These are phyloP conservation scores for Yamadazyma sp. DNA, from an alignment of 1,139 yeast genomes.

Conservation along the genomic window DNA sequence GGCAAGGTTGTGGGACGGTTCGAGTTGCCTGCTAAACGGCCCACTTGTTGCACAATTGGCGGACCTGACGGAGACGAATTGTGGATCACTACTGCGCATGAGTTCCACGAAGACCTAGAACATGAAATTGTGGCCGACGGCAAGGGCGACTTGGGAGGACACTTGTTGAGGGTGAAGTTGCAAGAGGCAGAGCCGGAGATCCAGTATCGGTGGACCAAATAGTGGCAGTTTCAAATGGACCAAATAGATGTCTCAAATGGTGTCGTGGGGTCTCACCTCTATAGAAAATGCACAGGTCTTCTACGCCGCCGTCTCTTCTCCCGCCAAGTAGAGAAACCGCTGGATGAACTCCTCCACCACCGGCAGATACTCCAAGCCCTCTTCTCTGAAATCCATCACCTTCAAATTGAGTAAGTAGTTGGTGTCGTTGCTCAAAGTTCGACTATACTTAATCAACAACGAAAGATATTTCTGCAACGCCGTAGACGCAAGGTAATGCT, in stretches of 20 bases:
- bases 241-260: no score
- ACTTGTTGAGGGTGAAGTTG: slow-evolving; percentile 28
- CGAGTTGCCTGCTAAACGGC: slow-evolving; percentile 58
- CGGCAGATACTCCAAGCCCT: slow-evolving; percentile 65
- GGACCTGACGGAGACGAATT: slow-evolving; percentile 60
- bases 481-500: slow-evolving; percentile 15
- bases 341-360: slow-evolving; percentile 61
- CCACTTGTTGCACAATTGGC: slow-evolving; percentile 74
- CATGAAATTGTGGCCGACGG: slow-evolving; percentile 30
- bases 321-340: slow-evolving; percentile 16
- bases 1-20: slow-evolving; percentile 57
- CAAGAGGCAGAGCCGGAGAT: slow-evolving; percentile 23
- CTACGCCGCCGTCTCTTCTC: neutral
- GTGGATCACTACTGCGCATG: slow-evolving; percentile 68
- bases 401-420: slow-evolving; percentile 59
- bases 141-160: slow-evolving; percentile 58
- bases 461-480: slow-evolving; percentile 15
- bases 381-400: slow-evolving; percentile 56
- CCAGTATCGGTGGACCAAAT: slow-evolving; percentile 29
- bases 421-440: slow-evolving; percentile 38
- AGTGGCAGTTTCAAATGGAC: no score
- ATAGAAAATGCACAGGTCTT: no score
- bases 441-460: slow-evolving; percentile 12
- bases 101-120: slow-evolving; percentile 39
- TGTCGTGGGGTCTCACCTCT: no score